A percentile compares a stretch with the other conserved stretches of the same genome.
These are phyloP conservation scores for Peronospora belbahrii DNA, from an alignment of 352 stramenopile species.

Conservation along the genomic window DNA sequence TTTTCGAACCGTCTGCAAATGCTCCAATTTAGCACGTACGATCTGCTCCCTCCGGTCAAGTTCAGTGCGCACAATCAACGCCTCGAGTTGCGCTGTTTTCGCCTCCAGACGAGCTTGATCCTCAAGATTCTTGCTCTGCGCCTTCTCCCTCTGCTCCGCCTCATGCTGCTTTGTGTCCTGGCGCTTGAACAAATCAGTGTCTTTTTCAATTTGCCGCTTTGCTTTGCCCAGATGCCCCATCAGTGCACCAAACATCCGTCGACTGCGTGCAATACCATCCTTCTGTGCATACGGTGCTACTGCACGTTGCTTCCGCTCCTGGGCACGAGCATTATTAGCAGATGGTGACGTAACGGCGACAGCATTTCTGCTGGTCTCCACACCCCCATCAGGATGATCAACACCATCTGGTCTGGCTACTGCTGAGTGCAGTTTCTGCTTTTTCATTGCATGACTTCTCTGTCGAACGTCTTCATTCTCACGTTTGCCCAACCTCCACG, in stretches of 20 bases:
- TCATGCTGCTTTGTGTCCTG: conserved; percentile 61
- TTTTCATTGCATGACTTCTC: conserved; percentile 24
- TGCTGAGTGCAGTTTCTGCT: conserved; percentile 34
- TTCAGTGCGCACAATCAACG: conserved; percentile 36
- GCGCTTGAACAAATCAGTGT: conserved; percentile 61
- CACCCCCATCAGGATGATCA: conserved; percentile 7
- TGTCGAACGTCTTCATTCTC: conserved; percentile 19
- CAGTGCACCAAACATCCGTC: conserved; percentile 73
- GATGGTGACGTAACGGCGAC: conserved; percentile 7
- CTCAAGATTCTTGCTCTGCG: conserved; percentile 49
- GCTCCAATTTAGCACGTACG: conserved; percentile 47
- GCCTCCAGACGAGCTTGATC: conserved; percentile 31
- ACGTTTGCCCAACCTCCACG: conserved; percentile 27
- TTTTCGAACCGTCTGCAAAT: conserved; percentile 42
- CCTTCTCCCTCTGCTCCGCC: conserved; percentile 59
- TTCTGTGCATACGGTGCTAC: conserved; percentile 54
- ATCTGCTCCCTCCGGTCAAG: conserved; percentile 47
- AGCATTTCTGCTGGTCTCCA: conserved; percentile 9
- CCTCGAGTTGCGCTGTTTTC: conserved; percentile 33
- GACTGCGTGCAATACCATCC: conserved; percentile 56
- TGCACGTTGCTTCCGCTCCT: conserved; percentile 43
- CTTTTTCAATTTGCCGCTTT: conserved; percentile 73
- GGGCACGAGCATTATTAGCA: conserved; percentile 8
- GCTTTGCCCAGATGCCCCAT: conserved; percentile 78
- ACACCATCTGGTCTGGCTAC: conserved; percentile 25